phyloP scores from a whole-genome alignment of 2,329 filamentous ascomycete genomes.

The Calonectria honghensis region DNA sequence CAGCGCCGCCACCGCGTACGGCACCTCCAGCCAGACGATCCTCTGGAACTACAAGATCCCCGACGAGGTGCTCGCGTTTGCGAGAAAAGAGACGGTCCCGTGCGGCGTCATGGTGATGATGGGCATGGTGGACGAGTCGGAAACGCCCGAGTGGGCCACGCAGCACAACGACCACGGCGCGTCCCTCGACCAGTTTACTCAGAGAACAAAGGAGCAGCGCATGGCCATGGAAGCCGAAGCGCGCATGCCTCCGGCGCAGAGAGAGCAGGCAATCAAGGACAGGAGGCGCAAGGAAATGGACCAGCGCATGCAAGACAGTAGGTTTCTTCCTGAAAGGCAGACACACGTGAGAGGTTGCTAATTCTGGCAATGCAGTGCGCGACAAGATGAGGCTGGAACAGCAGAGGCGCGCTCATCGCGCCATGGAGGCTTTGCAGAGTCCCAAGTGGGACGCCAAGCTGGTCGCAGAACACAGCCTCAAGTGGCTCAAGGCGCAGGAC shows the following conservation, averaged over 20 bases:
- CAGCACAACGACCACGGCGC: constrained; percentile 61
- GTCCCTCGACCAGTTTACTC: constrained; percentile 57
- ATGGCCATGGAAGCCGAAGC: constrained; percentile 66
- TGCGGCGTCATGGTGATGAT: constrained; percentile 77
- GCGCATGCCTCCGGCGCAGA: constrained; percentile 64
- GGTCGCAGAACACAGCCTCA: constrained; percentile 66
- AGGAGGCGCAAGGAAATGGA: constrained; percentile 65
- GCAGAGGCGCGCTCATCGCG: constrained; percentile 67
- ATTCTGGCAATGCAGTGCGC: constrained; percentile 59
- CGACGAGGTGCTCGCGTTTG: constrained; percentile 69
- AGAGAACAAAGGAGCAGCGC: constrained; percentile 63
- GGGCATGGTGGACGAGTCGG: constrained; percentile 67
- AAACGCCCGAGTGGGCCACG: constrained; percentile 74
- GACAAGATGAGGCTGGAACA: constrained; percentile 62
- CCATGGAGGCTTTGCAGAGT: constrained; percentile 71
- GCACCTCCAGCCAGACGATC: constrained; percentile 72
- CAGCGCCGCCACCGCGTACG: constrained; percentile 72
- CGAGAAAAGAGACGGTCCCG: constrained; percentile 72
- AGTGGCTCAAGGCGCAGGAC: constrained; percentile 63
- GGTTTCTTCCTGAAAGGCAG: constrained; percentile 50
- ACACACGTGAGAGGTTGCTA: constrained; percentile 14
- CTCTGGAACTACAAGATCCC: constrained; percentile 78
- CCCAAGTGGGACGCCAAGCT: constrained; percentile 71
- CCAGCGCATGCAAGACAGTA: constrained; percentile 68
- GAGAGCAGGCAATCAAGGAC: constrained; percentile 63